phyloP scores from a whole-genome alignment of 176 grass and related monocot species.

The Hordeum vulgare region DNA sequence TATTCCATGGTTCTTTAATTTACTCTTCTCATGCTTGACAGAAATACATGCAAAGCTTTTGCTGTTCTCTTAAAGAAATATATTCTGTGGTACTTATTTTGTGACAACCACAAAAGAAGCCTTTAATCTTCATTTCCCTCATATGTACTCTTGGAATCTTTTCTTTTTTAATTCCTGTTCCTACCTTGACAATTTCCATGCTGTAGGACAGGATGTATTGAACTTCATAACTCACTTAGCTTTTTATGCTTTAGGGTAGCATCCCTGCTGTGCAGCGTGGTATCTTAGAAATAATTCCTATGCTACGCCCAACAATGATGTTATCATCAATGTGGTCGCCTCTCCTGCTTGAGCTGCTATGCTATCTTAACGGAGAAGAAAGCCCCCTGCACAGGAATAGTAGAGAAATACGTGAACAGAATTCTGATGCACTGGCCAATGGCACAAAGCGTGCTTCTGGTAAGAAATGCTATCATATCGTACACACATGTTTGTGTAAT shows the following conservation, averaged over 20 bases:
- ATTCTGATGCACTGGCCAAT: slow-evolving; percentile 29
- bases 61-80: background rate
- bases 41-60: background rate
- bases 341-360: slow-evolving; percentile 71
- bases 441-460: slow-evolving; percentile 12
- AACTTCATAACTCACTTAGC: slow-evolving; percentile 13
- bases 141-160: background rate
- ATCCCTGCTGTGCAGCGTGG: slow-evolving; percentile 63
- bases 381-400: slow-evolving; percentile 37
- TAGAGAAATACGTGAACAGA: slow-evolving; percentile 32
- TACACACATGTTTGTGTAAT: slow-evolving; percentile 8
- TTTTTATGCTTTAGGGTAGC: slow-evolving; percentile 60
- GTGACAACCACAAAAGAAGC: slow-evolving; percentile 3
- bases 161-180: slow-evolving; percentile 8
- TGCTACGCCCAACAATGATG: slow-evolving; percentile 51
- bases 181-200: slow-evolving; percentile 17
- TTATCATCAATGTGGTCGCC: slow-evolving; percentile 76
- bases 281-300: slow-evolving; percentile 91
- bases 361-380: slow-evolving; percentile 77
- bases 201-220: slow-evolving; percentile 6
- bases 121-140: background rate
- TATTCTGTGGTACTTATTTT: background rate
- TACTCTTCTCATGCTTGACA: background rate
- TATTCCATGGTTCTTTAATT: background rate
- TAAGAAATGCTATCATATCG: slow-evolving; percentile 29